A percentile compares a stretch with the other conserved stretches of the same genome.
Evolutionary conservation across 306 rosid genomes (phyloP).

Genomic region (Quercus alba): DNA sequence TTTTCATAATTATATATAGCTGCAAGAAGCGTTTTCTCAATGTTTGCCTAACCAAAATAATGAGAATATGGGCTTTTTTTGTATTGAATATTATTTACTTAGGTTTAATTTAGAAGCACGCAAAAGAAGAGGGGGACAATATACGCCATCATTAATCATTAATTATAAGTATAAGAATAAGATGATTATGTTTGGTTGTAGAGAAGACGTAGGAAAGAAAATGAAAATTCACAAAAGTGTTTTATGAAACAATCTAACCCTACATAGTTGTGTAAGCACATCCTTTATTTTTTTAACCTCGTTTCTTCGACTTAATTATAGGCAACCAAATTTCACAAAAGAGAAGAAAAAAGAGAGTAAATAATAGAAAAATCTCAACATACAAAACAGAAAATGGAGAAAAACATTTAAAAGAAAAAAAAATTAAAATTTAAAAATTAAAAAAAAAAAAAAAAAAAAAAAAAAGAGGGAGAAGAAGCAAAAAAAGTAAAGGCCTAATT

Average conservation of each 20-base stretch:
- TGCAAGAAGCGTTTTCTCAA: background rate
- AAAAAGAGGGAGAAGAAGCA: rapidly evolving
- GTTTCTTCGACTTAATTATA: background rate
- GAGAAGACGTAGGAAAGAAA: background rate
- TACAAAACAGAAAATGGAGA: too few relatives aligned
- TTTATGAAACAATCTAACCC: background rate
- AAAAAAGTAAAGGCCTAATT: background rate
- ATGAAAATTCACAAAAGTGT: background rate
- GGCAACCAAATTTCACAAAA: background rate
- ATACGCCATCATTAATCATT: too few relatives aligned
- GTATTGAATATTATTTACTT: too few relatives aligned
- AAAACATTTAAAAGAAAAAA: too few relatives aligned
- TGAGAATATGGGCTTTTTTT: background rate
- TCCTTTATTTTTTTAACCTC: background rate
- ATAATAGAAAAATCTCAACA: too few relatives aligned
- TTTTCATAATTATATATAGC: background rate
- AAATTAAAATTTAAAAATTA: too few relatives aligned
- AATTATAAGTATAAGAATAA: background rate
- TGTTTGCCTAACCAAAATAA: background rate
- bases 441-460: too few relatives aligned
- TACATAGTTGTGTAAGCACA: background rate
- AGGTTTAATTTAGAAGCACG: too few relatives aligned
- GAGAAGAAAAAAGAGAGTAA: background rate
- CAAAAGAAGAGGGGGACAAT: too few relatives aligned
- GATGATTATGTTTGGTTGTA: background rate